phyloP scores from a whole-genome alignment of 2,329 filamentous ascomycete genomes.

The Trichoderma atroviride region DNA sequence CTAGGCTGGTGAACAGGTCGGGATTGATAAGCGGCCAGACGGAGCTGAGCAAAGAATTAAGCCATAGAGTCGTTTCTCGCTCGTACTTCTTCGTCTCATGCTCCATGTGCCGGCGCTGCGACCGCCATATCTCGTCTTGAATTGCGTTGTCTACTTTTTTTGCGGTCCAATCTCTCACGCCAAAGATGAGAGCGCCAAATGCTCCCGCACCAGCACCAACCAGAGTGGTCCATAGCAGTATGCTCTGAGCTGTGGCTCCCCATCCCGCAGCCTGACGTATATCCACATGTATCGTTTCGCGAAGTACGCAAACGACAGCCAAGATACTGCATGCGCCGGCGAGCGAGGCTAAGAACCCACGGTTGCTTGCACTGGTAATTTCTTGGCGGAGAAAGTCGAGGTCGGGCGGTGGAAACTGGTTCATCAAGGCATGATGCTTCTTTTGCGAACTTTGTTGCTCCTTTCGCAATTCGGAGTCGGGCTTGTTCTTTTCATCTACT shows the following conservation, averaged over 20 bases:
- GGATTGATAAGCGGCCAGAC: conserved; percentile 78
- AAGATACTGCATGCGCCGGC: conserved; percentile 42
- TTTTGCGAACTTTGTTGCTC: conserved; percentile 43
- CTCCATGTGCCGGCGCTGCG: conserved; percentile 57
- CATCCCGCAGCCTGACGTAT: conserved; percentile 16
- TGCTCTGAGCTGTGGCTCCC: conserved; percentile 7
- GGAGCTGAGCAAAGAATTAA: conserved; percentile 68
- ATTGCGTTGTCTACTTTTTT: conserved; percentile 65
- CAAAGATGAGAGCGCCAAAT: conserved; percentile 30
- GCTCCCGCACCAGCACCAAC: conserved; percentile 28
- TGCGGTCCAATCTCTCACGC: conserved; percentile 60
- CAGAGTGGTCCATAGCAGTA: conserved; percentile 42
- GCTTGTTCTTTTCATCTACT: conserved; percentile 43
- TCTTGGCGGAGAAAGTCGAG: conserved; percentile 47
- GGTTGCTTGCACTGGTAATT: conserved; percentile 38
- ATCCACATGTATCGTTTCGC: conserved; percentile 26
- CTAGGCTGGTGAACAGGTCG: conserved; percentile 68
- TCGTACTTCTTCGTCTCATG: conserved; percentile 46
- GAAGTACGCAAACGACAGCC: conserved; percentile 33
- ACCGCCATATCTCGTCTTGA: conserved; percentile 71
- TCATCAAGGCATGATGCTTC: conserved; percentile 46
- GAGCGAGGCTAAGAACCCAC: conserved; percentile 42
- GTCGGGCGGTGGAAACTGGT: conserved; percentile 53
- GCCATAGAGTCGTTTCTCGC: conserved; percentile 70
- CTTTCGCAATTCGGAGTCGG: conserved; percentile 41